phyloP scores from a whole-genome alignment of 768 basidiomycete genomes.

The Lactifluus echinatus region DNA sequence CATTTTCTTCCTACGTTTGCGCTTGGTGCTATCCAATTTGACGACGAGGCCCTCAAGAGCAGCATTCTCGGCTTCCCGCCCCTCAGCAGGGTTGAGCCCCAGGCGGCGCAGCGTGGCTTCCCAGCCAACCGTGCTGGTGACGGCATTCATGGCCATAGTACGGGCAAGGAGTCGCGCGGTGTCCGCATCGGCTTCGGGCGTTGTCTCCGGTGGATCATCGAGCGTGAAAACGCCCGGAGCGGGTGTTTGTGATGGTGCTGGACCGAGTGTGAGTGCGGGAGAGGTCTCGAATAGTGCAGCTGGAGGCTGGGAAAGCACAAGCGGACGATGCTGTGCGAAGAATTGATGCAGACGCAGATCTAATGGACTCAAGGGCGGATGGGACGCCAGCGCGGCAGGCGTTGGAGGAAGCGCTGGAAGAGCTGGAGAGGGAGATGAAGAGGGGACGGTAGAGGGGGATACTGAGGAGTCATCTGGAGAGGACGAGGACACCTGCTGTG shows the following conservation, averaged over 20 bases:
- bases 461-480: conserved; percentile 6
- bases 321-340: conserved; percentile 73
- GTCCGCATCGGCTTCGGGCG: conserved; percentile 68
- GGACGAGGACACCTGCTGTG: conserved; percentile 5
- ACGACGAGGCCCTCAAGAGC: conserved; percentile 55
- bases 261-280: not conserved
- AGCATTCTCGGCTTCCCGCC: conserved; percentile 41
- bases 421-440: not conserved
- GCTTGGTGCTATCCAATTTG: conserved; percentile 70
- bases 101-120: conserved; percentile 55
- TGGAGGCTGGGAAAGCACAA: conserved; percentile 56
- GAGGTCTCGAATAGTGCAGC: conserved; percentile 42
- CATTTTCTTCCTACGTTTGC: conserved; percentile 90
- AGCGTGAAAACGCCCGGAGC: conserved; percentile 23
- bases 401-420: not conserved
- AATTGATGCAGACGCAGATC: conserved; percentile 79
- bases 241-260: not conserved
- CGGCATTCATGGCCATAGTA: conserved; percentile 57
- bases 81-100: conserved; percentile 49
- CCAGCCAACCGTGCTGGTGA: conserved; percentile 59
- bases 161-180: conserved; percentile 73
- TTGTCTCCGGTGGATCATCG: conserved; percentile 41
- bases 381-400: conserved; percentile 27
- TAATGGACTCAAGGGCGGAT: conserved; percentile 52
- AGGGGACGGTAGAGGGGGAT: not conserved